phyloP scores from a whole-genome alignment of 1,284 basidiomycete species.

The Peniophora sp. region DNA sequence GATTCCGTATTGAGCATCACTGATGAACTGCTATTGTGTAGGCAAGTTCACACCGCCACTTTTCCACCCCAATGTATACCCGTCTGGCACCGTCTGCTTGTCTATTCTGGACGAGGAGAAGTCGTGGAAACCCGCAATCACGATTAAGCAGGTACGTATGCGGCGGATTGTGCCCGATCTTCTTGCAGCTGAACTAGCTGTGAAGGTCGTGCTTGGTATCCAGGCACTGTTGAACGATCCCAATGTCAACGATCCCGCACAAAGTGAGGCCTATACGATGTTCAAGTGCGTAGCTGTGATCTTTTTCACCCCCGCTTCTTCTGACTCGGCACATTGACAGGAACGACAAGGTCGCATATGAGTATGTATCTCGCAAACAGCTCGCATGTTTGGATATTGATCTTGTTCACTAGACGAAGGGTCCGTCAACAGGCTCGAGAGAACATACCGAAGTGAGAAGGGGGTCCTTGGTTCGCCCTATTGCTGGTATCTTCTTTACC shows the following conservation, averaged over 20 bases:
- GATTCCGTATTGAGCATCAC: neutral
- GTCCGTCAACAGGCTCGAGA: slow-evolving; percentile 81
- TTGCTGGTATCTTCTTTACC: too few relatives aligned
- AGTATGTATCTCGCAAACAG: slow-evolving; percentile 51
- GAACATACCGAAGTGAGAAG: slow-evolving; percentile 66
- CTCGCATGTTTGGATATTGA: slow-evolving; percentile 2
- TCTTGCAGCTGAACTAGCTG: neutral
- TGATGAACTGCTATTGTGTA: slow-evolving; percentile 24
- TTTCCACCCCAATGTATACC: slow-evolving; percentile 99
- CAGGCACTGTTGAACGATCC: slow-evolving; percentile 93
- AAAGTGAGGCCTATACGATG: slow-evolving; percentile 96
- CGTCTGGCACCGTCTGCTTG: slow-evolving; percentile 96
- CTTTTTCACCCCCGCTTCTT: neutral
- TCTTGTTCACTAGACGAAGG: slow-evolving; percentile 42
- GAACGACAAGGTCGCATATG: slow-evolving; percentile 85
- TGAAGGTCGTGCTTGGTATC: slow-evolving; percentile 88
- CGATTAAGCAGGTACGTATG: slow-evolving; percentile 85
- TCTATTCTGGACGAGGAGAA: slow-evolving; percentile 99
- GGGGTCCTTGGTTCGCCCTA: too few relatives aligned
- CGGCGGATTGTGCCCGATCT: neutral
- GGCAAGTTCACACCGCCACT: slow-evolving; percentile 96
- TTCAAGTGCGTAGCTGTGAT: slow-evolving; percentile 68
- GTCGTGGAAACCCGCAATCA: slow-evolving; percentile 98
- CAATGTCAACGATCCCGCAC: slow-evolving; percentile 92
- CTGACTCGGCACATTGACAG: slow-evolving; percentile 30